Percentiles rank a stretch among this genome's conserved stretches.
Evolutionary conservation across 805 yeast genomes (phyloP).

Genomic region (Blastobotrys peoriensis): DNA sequence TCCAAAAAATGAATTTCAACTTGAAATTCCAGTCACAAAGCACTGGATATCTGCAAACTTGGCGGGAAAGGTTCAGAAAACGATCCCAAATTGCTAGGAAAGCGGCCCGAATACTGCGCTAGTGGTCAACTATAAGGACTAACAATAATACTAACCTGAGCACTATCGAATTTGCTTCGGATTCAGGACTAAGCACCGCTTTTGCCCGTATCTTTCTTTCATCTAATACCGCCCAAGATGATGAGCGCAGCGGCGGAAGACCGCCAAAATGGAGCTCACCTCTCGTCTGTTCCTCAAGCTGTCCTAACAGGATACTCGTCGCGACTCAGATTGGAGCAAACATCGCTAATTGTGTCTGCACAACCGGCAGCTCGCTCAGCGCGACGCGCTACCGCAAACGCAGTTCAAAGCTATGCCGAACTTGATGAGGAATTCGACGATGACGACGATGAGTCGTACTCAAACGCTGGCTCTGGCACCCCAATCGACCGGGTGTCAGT

Average conservation of each 20-base stretch:
- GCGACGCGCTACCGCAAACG: slow-evolving; percentile 53
- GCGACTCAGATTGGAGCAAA: slow-evolving; percentile 66
- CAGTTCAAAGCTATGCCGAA: slow-evolving; percentile 78
- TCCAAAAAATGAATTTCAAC: too few relatives aligned
- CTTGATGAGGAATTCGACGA: slow-evolving; percentile 60
- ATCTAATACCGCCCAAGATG: too few relatives aligned
- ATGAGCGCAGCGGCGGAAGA: background rate
- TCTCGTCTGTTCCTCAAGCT: slow-evolving; percentile 51
- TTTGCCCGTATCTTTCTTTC: too few relatives aligned
- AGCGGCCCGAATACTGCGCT: too few relatives aligned
- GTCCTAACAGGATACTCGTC: slow-evolving; percentile 67
- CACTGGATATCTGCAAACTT: too few relatives aligned
- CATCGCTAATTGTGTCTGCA: slow-evolving; percentile 65
- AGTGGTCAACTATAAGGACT: too few relatives aligned
- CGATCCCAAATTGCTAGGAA: too few relatives aligned
- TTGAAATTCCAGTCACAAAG: too few relatives aligned
- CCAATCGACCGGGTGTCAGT: slow-evolving; percentile 8
- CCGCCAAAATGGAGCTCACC: background rate
- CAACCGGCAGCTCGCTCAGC: slow-evolving; percentile 69
- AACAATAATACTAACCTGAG: too few relatives aligned
- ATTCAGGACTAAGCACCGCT: too few relatives aligned
- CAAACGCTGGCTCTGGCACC: background rate
- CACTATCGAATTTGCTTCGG: too few relatives aligned
- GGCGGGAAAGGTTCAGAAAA: too few relatives aligned
- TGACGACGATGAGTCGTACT: slow-evolving; percentile 35